phyloP scores from a whole-genome alignment of 306 rosid species.

The Prunus mume region DNA sequence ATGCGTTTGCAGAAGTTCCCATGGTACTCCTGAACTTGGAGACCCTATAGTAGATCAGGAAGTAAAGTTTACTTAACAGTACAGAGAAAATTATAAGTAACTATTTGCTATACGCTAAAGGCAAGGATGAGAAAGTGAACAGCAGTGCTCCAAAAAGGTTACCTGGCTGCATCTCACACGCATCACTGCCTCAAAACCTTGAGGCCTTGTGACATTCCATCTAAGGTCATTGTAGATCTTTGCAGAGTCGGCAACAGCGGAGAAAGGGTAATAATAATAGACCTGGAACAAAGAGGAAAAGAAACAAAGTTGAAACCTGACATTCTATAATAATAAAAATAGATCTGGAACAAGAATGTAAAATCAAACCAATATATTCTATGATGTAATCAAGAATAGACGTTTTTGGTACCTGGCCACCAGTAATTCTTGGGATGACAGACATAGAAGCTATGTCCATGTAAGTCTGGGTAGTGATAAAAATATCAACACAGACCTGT shows the following conservation, averaged over 20 bases:
- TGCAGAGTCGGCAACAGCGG: slow-evolving; percentile 87
- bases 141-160: slow-evolving; percentile 11
- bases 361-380: not conserved
- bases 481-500: slow-evolving; percentile 92
- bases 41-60: slow-evolving; percentile 56
- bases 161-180: slow-evolving; percentile 99
- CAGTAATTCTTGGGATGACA: slow-evolving; percentile 83
- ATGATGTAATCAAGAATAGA: not conserved
- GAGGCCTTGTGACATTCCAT: slow-evolving; percentile 95
- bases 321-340: not conserved
- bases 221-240: slow-evolving; percentile 96
- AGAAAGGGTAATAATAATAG: slow-evolving; percentile 89
- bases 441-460: slow-evolving; percentile 88
- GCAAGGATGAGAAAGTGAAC: not conserved
- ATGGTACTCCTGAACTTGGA: slow-evolving; percentile 85
- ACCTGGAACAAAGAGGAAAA: slow-evolving; percentile 49
- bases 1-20: slow-evolving; percentile 93
- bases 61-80: slow-evolving; percentile 6
- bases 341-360: not conserved
- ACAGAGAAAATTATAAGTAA: not conserved
- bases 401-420: slow-evolving; percentile 71
- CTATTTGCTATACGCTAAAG: not conserved
- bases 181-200: slow-evolving; percentile 99
- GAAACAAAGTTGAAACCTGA: not conserved
- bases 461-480: slow-evolving; percentile 80